A percentile compares a stretch with the other conserved stretches of the same genome.
phyloP scores from a whole-genome alignment of 805 yeast species.

The Suhomyces emberorum region DNA sequence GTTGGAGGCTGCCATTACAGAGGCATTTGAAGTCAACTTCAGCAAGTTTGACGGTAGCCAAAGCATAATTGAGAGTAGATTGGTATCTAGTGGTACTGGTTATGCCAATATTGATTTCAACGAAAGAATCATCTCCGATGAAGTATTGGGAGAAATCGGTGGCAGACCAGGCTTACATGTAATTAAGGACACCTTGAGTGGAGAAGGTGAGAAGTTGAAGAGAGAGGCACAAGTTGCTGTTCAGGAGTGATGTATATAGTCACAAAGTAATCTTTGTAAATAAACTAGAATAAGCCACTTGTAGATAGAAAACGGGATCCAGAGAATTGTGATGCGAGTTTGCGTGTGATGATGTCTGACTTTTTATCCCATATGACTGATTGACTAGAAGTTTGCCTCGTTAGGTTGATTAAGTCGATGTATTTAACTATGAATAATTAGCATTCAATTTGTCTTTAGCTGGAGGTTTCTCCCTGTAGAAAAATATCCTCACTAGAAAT shows the following conservation, averaged over 20 bases:
- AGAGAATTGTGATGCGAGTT: no score
- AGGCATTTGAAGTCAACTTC: constrained; percentile 47
- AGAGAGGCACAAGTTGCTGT: constrained; percentile 35
- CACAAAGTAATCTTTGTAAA: no score
- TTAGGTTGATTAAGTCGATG: no score
- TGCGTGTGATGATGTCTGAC: no score
- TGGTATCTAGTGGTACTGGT: constrained; percentile 28
- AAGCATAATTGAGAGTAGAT: constrained; percentile 33
- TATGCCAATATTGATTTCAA: constrained; percentile 26
- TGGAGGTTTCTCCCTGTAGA: no score
- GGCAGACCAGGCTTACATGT: constrained; percentile 42
- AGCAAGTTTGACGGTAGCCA: constrained; percentile 35
- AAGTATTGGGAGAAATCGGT: constrained; percentile 36
- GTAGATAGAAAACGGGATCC: no score
- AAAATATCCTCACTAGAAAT: no score
- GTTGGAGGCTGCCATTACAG: constrained; percentile 54
- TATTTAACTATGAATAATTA: no score
- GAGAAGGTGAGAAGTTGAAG: constrained; percentile 33
- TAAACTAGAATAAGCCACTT: no score
- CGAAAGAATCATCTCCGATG: constrained; percentile 35
- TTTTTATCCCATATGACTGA: no score
- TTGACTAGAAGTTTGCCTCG: no score
- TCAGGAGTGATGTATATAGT: constrained; percentile 12
- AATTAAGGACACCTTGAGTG: constrained; percentile 38
- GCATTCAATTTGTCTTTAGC: no score